Evolutionary conservation across 768 basidiomycete species (phyloP).

Genomic region (Tulasnella sp.): DNA sequence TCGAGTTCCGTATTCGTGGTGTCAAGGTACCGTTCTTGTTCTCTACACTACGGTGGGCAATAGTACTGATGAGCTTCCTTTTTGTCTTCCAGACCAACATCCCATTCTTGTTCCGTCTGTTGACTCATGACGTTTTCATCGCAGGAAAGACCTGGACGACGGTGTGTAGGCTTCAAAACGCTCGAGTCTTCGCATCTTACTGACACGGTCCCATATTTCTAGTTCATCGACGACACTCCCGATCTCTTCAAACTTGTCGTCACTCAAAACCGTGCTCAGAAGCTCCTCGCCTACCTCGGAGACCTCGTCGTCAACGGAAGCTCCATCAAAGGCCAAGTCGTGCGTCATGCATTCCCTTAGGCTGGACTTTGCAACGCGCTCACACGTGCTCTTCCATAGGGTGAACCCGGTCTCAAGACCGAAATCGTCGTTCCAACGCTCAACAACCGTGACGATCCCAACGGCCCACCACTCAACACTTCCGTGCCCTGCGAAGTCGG

Average conservation of each 20-base stretch:
- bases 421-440: slow-evolving; percentile 81
- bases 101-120: slow-evolving; percentile 95
- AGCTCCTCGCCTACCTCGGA: slow-evolving; percentile 91
- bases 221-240: slow-evolving; percentile 99
- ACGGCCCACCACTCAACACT: slow-evolving; percentile 67
- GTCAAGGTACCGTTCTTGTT: slow-evolving; percentile 60
- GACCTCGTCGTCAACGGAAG: slow-evolving; percentile 98
- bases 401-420: slow-evolving; percentile 88
- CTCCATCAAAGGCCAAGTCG: slow-evolving; percentile 89
- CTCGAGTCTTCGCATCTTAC: background rate
- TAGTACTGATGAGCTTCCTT: background rate
- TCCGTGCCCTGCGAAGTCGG: slow-evolving; percentile 76
- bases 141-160: slow-evolving; percentile 99
- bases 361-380: background rate
- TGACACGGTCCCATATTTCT: background rate
- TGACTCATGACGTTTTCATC: slow-evolving; percentile 95
- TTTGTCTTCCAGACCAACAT: slow-evolving; percentile 75
- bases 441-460: slow-evolving; percentile 66
- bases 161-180: slow-evolving; percentile 33
- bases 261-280: slow-evolving; percentile 97
- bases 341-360: slow-evolving; percentile 27
- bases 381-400: slow-evolving; percentile 33
- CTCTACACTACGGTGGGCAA: background rate
- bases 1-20: slow-evolving; percentile 98
- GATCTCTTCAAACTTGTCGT: slow-evolving; percentile 98